These are phyloP conservation scores for Coemansia asiatica DNA, from an alignment of 192 early-diverging fungal species.

Conservation along the genomic window DNA sequence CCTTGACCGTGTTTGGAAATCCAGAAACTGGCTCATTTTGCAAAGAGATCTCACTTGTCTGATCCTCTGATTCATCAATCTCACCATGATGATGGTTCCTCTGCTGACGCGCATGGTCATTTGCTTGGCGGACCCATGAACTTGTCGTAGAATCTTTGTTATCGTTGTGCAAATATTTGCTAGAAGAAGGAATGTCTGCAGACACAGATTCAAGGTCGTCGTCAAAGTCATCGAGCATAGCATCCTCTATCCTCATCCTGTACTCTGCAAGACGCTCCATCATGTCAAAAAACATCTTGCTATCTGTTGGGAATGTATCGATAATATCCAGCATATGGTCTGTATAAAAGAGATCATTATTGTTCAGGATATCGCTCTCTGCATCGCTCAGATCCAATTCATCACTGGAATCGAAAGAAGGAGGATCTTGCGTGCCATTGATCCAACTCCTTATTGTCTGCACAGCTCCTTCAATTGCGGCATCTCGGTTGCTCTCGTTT, in stretches of 20 bases:
- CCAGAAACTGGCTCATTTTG: not conserved
- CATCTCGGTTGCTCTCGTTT: slow-evolving; percentile 7
- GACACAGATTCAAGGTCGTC: slow-evolving; percentile 53
- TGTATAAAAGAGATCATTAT: slow-evolving; percentile 52
- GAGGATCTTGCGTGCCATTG: slow-evolving; percentile 9
- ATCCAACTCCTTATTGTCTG: slow-evolving; percentile 16
- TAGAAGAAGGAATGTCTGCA: slow-evolving; percentile 40
- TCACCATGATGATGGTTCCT: slow-evolving; percentile 46
- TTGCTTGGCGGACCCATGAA: slow-evolving; percentile 7
- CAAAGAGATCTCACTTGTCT: not conserved
- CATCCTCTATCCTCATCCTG: slow-evolving; percentile 79
- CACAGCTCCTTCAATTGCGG: slow-evolving; percentile 10
- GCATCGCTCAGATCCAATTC: slow-evolving; percentile 7
- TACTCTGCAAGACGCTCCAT: slow-evolving; percentile 94
- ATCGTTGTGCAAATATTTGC: not conserved
- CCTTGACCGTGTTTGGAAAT: too few species aligned
- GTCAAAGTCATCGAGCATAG: slow-evolving; percentile 44
- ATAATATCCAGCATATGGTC: slow-evolving; percentile 45
- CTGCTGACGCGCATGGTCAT: slow-evolving; percentile 7
- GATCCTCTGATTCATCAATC: slow-evolving; percentile 38
- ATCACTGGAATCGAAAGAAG: slow-evolving; percentile 12
- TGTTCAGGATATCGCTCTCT: slow-evolving; percentile 16
- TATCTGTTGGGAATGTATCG: slow-evolving; percentile 68
- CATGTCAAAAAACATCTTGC: slow-evolving; percentile 93
- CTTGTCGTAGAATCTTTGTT: slow-evolving; percentile 1